Evolutionary conservation across 139 green algal species (phyloP).

Genomic region (Coelastrella sp.): DNA sequence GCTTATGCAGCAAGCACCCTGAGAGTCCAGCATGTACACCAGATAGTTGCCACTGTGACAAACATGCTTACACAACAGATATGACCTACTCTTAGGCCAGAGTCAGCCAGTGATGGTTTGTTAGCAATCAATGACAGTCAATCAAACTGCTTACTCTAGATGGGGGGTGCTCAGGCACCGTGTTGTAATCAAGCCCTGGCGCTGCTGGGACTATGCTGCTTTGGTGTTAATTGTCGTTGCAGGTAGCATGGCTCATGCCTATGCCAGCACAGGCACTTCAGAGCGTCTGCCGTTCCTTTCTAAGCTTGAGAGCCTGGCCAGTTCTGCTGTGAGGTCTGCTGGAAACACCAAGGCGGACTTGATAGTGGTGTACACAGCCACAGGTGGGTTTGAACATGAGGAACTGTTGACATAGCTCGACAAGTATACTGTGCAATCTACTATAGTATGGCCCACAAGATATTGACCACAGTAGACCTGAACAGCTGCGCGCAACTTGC

Average conservation of each 20-base stretch:
- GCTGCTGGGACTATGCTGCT: no score
- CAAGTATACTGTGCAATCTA: no score
- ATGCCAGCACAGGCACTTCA: not conserved
- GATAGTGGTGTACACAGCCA: conserved; percentile 48
- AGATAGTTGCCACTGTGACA: not conserved
- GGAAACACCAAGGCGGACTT: conserved; percentile 17
- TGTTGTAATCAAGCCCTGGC: not conserved
- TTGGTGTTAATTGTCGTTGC: not conserved
- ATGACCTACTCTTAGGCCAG: no score
- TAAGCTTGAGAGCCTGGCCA: conserved; percentile 44
- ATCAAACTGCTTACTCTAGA: no score
- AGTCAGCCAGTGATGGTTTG: not conserved
- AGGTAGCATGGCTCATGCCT: conserved; percentile 27
- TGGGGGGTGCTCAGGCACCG: not conserved
- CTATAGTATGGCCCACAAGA: no score
- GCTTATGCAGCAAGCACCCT: not conserved
- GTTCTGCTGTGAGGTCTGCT: conserved; percentile 30
- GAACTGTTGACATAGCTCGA: not conserved
- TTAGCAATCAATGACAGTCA: no score
- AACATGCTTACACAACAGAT: no score
- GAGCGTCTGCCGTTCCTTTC: not conserved
- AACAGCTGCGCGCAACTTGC: no score
- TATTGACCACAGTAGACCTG: no score
- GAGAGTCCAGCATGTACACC: not conserved
- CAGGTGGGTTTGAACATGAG: not conserved